Conservation (phyloP, 2,329 filamentous ascomycete species). For the Scytalidium lignicola region DNA sequence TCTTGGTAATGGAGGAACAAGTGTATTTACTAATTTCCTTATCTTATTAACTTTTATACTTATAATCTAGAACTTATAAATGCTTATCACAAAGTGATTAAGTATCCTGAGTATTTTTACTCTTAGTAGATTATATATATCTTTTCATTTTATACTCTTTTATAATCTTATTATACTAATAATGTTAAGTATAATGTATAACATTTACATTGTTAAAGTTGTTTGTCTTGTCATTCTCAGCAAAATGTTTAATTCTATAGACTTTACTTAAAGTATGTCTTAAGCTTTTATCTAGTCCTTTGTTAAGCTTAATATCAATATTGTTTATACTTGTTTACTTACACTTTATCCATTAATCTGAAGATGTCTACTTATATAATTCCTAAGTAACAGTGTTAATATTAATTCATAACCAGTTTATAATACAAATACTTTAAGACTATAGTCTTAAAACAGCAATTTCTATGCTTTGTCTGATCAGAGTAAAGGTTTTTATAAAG, state of each 20-base stretch:
- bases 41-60: slow-evolving; percentile 5
- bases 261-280: slow-evolving; percentile 26
- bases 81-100: neutral
- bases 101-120: slow-evolving; percentile 9
- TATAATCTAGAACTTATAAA: slow-evolving; percentile 4
- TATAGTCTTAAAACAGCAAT: neutral
- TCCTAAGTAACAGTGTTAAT: neutral
- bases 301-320: slow-evolving; percentile 6
- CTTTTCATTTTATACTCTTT: neutral
- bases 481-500: neutral
- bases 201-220: slow-evolving; percentile 5
- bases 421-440: neutral
- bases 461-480: neutral
- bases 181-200: neutral
- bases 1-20: slow-evolving; percentile 6
- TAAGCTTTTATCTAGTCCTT: slow-evolving; percentile 20
- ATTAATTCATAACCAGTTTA: neutral
- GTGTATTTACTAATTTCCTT: slow-evolving; percentile 6
- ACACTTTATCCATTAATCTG: neutral
- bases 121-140: slow-evolving; percentile 18
- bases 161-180: neutral
- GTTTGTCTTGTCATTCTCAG: slow-evolving; percentile 16
- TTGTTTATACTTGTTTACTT: slow-evolving; percentile 11
- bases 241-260: slow-evolving; percentile 14
- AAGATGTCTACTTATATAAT: neutral